Percentiles rank a stretch among this genome's conserved stretches.
phyloP scores from a whole-genome alignment of 495 filamentous ascomycete species.

The Penicillium verhagenii region DNA sequence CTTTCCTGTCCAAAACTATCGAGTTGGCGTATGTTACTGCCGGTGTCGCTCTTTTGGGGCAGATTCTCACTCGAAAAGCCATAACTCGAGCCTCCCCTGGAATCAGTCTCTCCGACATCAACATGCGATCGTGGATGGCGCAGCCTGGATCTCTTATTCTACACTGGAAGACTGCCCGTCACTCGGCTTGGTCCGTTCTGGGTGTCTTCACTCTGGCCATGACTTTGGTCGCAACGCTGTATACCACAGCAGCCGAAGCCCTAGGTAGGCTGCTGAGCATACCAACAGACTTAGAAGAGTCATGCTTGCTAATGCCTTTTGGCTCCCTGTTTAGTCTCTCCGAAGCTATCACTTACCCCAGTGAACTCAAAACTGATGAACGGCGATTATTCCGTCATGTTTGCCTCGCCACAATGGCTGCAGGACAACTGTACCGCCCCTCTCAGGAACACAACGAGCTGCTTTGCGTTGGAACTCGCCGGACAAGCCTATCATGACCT shows the following conservation, averaged over 20 bases:
- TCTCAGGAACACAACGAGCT: slow-evolving; percentile 48
- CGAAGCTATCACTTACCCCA: slow-evolving; percentile 59
- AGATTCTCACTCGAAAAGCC: slow-evolving; percentile 64
- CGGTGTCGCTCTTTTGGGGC: slow-evolving; percentile 70
- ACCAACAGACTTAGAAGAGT: too few species aligned
- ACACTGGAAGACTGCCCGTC: slow-evolving; percentile 61
- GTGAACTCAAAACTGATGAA: too few species aligned
- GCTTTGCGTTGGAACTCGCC: slow-evolving; percentile 62
- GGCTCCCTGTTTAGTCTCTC: slow-evolving; percentile 55
- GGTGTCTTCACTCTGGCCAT: slow-evolving; percentile 57
- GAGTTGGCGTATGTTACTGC: slow-evolving; percentile 76
- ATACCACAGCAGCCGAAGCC: slow-evolving; percentile 71
- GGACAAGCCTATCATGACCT: slow-evolving; percentile 59
- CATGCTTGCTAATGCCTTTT: too few species aligned
- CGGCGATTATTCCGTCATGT: too few species aligned
- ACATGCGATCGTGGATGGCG: slow-evolving; percentile 60
- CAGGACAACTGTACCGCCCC: slow-evolving; percentile 52
- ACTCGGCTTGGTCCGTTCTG: slow-evolving; percentile 58
- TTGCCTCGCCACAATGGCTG: slow-evolving; percentile 54
- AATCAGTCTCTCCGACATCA: slow-evolving; percentile 69
- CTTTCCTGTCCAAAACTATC: slow-evolving; percentile 68
- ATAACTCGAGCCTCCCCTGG: slow-evolving; percentile 55
- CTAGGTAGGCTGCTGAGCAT: slow-evolving; percentile 39
- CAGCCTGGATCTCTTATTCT: slow-evolving; percentile 67
- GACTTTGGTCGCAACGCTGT: slow-evolving; percentile 63